Conservation (phyloP, 352 stramenopile genomes). For the Aphanomyces astaci region DNA sequence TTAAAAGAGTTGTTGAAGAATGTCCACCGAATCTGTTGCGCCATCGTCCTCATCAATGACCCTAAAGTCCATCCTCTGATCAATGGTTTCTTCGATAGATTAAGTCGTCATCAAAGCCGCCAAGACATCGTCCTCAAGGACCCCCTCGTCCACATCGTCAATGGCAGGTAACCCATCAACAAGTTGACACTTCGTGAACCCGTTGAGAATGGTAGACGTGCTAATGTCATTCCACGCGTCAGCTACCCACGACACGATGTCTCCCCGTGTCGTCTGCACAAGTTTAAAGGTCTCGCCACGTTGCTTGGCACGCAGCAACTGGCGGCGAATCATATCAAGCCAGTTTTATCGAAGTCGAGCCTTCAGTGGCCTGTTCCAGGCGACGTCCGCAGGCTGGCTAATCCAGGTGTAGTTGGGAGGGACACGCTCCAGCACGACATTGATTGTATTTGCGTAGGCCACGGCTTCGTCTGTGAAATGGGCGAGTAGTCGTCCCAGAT, state of each 20-base stretch:
- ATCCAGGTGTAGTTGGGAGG: slow-evolving; percentile 19
- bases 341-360: slow-evolving; percentile 1
- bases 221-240: background rate
- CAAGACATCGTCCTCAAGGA: background rate
- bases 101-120: background rate
- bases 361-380: slow-evolving; percentile 27
- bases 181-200: background rate
- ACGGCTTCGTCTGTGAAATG: slow-evolving; percentile 25
- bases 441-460: background rate
- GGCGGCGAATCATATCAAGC: slow-evolving; percentile 5
- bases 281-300: background rate
- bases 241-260: background rate
- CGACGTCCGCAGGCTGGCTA: slow-evolving; percentile 25
- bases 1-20: too few relatives aligned
- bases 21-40: background rate
- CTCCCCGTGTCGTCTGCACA: background rate
- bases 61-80: background rate
- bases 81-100: background rate
- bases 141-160: background rate
- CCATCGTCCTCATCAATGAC: background rate
- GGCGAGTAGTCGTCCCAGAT: slow-evolving; percentile 28
- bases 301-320: background rate
- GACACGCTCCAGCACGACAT: background rate
- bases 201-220: background rate
- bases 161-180: background rate